Percentiles rank a stretch among this genome's conserved stretches.
phyloP scores from a whole-genome alignment of 176 grass and related monocot species.

The Cenchrus fungigraminus region DNA sequence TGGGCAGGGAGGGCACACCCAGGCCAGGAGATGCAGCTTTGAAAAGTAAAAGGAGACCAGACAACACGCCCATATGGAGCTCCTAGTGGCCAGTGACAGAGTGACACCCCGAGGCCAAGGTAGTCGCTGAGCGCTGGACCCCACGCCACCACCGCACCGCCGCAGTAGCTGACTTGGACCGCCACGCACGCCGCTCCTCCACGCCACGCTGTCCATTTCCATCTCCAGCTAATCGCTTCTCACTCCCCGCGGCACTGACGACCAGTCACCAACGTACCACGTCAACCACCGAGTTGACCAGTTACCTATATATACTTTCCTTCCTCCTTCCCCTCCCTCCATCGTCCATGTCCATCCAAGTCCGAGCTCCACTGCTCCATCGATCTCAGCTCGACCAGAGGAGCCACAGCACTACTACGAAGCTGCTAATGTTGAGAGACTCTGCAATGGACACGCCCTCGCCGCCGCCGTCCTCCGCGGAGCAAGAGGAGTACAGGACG shows the following conservation, averaged over 20 bases:
- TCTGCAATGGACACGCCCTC: slow-evolving; percentile 25
- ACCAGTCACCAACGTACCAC: not conserved
- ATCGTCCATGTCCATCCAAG: not conserved
- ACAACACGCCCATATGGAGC: not conserved
- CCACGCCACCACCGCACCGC: not conserved
- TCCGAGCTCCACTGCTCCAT: slow-evolving; percentile 38
- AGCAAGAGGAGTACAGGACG: slow-evolving; percentile 26
- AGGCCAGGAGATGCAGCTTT: not conserved
- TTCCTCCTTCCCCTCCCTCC: not conserved
- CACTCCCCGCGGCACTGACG: slow-evolving; percentile 20
- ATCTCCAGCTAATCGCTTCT: not conserved
- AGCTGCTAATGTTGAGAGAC: not conserved
- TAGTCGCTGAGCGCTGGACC: not conserved
- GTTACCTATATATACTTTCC: slow-evolving; percentile 45
- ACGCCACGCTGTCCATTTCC: slow-evolving; percentile 2
- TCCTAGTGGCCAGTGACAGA: not conserved
- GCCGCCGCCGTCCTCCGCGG: not conserved
- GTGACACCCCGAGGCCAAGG: not conserved
- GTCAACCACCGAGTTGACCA: not conserved
- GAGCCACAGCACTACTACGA: not conserved
- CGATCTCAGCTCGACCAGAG: not conserved
- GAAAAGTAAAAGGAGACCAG: slow-evolving; percentile 10
- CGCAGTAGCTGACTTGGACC: slow-evolving; percentile 11
- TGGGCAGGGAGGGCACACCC: not conserved
- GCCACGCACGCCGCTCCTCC: not conserved